Conservation (phyloP, 208 protist genomes). For the Crithidia expoeki region DNA sequence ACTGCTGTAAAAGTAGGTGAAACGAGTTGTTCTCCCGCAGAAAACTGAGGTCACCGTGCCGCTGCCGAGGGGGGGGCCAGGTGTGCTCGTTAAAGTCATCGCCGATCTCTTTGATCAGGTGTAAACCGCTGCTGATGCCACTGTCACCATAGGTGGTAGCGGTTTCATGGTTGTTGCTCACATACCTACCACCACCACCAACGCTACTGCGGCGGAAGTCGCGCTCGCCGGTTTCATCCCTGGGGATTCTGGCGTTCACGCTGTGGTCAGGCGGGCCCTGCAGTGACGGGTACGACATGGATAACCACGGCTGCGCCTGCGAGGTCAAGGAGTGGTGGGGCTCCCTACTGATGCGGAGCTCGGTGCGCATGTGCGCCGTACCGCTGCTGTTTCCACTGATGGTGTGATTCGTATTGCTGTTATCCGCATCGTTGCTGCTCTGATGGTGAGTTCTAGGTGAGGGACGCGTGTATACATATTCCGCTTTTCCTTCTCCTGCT, state of each 20-base stretch:
- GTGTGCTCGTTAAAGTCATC: background rate
- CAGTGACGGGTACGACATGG: background rate
- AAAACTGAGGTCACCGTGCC: background rate
- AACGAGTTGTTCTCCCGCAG: background rate
- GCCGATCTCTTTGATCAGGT: too few species aligned
- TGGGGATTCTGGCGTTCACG: background rate
- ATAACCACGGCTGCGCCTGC: slow-evolving; percentile 8
- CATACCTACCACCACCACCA: too few species aligned
- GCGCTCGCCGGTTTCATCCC: background rate
- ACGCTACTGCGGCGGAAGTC: background rate
- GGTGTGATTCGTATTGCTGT: background rate
- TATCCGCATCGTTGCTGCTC: too few species aligned
- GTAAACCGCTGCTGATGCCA: too few species aligned
- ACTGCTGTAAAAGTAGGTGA: slow-evolving; percentile 1
- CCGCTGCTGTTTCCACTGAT: background rate
- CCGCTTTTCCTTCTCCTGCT: too few species aligned
- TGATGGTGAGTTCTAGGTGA: background rate
- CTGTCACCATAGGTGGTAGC: too few species aligned
- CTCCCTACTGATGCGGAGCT: slow-evolving; percentile 3
- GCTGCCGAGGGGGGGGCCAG: background rate
- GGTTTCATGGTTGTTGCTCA: too few species aligned
- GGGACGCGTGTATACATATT: too few species aligned
- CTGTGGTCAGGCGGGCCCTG: background rate
- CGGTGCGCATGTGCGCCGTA: background rate
- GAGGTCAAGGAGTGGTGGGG: slow-evolving; percentile 4